A percentile compares a stretch with the other conserved stretches of the same genome.
Conservation (phyloP, 148 eudicot genomes). For the Polygonum aviculare region DNA sequence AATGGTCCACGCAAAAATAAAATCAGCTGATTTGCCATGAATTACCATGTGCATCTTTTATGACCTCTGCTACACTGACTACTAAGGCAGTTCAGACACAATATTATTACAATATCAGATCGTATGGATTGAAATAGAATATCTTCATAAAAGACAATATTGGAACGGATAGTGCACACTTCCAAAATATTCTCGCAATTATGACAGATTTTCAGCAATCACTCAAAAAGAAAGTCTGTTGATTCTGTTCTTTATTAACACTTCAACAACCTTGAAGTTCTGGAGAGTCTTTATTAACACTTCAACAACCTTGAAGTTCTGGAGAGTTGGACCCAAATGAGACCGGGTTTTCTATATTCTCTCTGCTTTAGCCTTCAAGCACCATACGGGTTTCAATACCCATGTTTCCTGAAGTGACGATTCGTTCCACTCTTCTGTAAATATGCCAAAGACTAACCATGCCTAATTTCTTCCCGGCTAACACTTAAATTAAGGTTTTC, state of each 20-base stretch:
- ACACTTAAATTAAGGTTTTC: neutral
- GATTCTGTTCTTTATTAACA: neutral
- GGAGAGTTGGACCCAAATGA: neutral
- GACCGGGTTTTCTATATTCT: neutral
- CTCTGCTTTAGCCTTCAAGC: neutral
- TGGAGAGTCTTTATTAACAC: neutral
- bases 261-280: neutral
- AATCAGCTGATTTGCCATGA: too few relatives aligned
- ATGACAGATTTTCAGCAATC: neutral
- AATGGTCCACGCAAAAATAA: neutral
- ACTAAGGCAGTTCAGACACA: neutral
- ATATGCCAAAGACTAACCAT: neutral
- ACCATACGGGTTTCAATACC: neutral
- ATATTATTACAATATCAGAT: neutral
- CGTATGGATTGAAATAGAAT: neutral
- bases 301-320: neutral
- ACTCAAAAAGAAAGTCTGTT: neutral
- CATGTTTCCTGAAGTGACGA: too few relatives aligned
- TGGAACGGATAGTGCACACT: neutral
- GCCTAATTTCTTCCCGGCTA: neutral
- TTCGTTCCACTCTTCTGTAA: neutral
- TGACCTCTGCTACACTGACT: neutral
- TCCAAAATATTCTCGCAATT: neutral
- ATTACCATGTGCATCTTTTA: neutral
- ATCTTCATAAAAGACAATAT: neutral